Conservation (phyloP, 257 asterid genomes). For the Plantago major region DNA sequence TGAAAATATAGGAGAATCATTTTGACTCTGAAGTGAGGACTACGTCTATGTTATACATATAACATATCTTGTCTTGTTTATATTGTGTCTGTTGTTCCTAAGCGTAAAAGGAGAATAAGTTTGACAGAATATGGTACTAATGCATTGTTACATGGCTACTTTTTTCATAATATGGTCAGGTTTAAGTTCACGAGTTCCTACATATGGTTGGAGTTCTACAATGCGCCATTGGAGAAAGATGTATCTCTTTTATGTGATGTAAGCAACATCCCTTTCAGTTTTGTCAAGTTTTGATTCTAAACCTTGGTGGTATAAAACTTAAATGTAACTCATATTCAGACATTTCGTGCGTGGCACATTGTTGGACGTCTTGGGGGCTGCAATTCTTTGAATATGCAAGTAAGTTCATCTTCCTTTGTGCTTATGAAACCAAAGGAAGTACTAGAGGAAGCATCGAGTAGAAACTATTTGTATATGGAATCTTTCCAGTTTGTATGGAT, state of each 20-base stretch:
- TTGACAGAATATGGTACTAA: no score
- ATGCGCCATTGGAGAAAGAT: constrained; percentile 71
- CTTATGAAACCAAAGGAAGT: constrained; percentile 3
- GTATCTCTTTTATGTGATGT: constrained; percentile 77
- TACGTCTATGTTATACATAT: background rate
- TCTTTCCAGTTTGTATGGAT: background rate
- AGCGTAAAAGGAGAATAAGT: background rate
- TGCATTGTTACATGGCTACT: background rate
- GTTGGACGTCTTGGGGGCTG: constrained; percentile 97
- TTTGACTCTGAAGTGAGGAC: background rate
- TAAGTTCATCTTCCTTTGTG: constrained; percentile 21
- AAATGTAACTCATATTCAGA: constrained; percentile 39
- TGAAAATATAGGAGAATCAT: background rate
- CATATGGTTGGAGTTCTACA: constrained; percentile 92
- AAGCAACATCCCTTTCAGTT: constrained; percentile 30
- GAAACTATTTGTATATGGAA: background rate
- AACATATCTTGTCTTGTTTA: background rate
- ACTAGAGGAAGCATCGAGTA: background rate
- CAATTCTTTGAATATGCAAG: constrained; percentile 97
- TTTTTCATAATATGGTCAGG: constrained; percentile 33
- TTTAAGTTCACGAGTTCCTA: constrained; percentile 81
- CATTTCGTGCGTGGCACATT: constrained; percentile 89
- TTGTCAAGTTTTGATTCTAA: constrained; percentile 11
- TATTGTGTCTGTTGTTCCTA: background rate
- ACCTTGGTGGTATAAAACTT: constrained; percentile 15